phyloP scores from a whole-genome alignment of 2,329 filamentous ascomycete genomes.

The Pyricularia grisea region DNA sequence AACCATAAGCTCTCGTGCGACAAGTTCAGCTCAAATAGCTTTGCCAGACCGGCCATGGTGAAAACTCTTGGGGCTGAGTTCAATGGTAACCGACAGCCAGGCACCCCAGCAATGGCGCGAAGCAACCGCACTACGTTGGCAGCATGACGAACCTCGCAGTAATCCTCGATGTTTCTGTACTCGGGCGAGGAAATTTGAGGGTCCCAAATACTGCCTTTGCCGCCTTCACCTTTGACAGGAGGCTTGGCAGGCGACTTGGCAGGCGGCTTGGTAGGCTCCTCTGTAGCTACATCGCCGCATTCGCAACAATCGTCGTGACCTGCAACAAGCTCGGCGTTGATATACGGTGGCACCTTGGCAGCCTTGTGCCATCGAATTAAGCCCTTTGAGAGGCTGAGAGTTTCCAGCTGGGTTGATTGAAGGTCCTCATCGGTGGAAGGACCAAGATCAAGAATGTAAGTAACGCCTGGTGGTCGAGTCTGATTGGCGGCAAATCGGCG shows the following conservation, averaged over 20 bases:
- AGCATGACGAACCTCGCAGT: conserved; percentile 54
- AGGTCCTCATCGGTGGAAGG: conserved; percentile 10
- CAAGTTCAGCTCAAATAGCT: conserved; percentile 42
- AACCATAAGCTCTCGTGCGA: conserved; percentile 24
- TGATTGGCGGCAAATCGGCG: conserved; percentile 1
- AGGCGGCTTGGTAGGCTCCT: not conserved
- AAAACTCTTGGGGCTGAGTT: conserved; percentile 59
- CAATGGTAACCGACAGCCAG: conserved; percentile 42
- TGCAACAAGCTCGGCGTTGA: conserved; percentile 1
- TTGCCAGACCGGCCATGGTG: conserved; percentile 55
- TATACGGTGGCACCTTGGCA: not conserved
- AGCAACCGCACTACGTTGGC: conserved; percentile 55
- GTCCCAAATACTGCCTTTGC: not conserved
- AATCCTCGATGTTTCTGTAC: conserved; percentile 36
- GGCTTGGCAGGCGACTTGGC: not conserved
- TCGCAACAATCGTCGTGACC: conserved; percentile 32
- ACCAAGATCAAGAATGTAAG: conserved; percentile 13
- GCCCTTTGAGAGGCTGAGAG: conserved; percentile 11
- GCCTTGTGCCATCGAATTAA: conserved; percentile 10
- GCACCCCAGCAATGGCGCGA: conserved; percentile 34
- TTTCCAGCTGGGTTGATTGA: conserved; percentile 11
- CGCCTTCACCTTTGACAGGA: not conserved
- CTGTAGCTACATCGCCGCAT: not conserved
- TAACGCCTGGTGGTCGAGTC: conserved; percentile 11
- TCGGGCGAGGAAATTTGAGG: not conserved